Base-by-base conservation (phyloP, 2,329 filamentous ascomycete species). In the Aspergillus calidoustus region DNA sequence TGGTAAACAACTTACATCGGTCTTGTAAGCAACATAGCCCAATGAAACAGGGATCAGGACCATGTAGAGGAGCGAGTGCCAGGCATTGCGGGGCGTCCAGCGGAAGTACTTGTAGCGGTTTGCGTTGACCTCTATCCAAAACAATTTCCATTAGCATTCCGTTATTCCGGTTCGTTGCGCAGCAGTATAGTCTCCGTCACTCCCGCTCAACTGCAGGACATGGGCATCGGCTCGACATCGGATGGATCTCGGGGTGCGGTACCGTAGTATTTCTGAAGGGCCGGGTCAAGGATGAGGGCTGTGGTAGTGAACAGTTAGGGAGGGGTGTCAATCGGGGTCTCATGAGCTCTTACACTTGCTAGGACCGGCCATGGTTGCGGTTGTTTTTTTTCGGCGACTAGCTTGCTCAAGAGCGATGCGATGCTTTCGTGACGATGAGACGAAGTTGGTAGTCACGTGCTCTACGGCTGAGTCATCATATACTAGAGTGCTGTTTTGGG, bases 101-200 rank as follows among this genome's bases (percentile, higher is more conserved):
- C 92, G 87, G 86, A 98, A 99, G 86, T 92, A 97, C 81, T 92
- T 92, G 86, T 93, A 90, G 68, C 95, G 90, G 83, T 91, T 92
- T 73, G 86, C 83, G 73, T 86, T 87, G 88, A 97, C 91, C 77
- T 90, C 93, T 97, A 54, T 59, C 43, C 62, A 68, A 59, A 8
- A 44, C 25, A 44, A 11, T 4, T 43, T 28, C 28, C 8, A 62
- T 67, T 53, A 67, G 65, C 62, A 22, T 58, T 43, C 31, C 15
- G 15, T 47, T 11, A 4, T 4, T 41, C 34, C 9, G 22, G 47
- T 28, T 30, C 17, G 23, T 31, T 41, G 34, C 11, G 34, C 25
- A 28, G 25, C 25, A 28, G 25, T 28, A 15, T 15, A 4, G 11
- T 13, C 34, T 17, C 34, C 34, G 9, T 13, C 34, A 15, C 2